These are phyloP conservation scores for Tylopilus orsonianus DNA, from an alignment of 1,284 basidiomycete species.

Conservation along the genomic window DNA sequence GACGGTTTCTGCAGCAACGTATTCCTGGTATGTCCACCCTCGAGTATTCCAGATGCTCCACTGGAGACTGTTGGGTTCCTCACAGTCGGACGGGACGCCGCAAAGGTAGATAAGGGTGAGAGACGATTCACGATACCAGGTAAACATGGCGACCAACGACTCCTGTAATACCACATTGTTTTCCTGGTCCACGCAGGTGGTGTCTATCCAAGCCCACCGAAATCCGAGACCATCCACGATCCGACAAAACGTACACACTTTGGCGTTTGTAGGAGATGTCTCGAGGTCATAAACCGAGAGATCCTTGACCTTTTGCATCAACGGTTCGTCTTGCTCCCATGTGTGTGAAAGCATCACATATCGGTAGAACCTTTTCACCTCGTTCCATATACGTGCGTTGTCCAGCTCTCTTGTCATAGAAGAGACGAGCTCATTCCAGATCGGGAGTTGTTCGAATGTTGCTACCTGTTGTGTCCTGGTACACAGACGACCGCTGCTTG, in stretches of 20 bases:
- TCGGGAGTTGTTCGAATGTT: neutral
- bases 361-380: constrained; percentile 1
- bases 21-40: no score
- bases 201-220: neutral
- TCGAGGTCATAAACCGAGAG: constrained; percentile 5
- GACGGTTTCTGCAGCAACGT: no score
- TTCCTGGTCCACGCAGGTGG: constrained; percentile 2
- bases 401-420: constrained; percentile 5
- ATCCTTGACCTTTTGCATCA: neutral
- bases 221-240: constrained; percentile 5
- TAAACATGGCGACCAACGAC: neutral
- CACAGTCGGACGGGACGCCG: neutral
- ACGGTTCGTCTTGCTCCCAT: constrained; percentile 2
- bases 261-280: constrained; percentile 3
- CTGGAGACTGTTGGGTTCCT: neutral
- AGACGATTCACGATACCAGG: no score
- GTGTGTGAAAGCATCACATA: constrained; percentile 9
- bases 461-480: neutral
- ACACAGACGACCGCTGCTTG: neutral
- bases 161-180: constrained; percentile 9
- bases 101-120: neutral
- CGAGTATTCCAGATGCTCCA: constrained; percentile 6
- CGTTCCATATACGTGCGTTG: neutral
- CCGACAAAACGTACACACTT: constrained; percentile 5
- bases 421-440: constrained; percentile 1